Conservation (phyloP, 108 stramenopile species). For the Craspedostauros australis region DNA sequence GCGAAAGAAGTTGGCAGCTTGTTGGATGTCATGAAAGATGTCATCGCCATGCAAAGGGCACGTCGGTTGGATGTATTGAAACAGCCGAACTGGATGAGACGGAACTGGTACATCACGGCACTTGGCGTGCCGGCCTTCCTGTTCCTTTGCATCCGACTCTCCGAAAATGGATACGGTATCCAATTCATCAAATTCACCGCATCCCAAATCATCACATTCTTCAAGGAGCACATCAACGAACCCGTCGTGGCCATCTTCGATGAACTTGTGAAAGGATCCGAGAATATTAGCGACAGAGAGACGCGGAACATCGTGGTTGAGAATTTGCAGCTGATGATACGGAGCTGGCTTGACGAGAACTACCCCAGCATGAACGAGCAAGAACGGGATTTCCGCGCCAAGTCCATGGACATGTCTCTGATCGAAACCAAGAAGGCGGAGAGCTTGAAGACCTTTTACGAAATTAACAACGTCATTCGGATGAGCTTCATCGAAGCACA, state of each 20-base stretch:
- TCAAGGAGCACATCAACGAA: constrained; percentile 55
- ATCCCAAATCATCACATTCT: constrained; percentile 41
- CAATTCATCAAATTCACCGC: constrained; percentile 23
- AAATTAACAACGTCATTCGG: constrained; percentile 70
- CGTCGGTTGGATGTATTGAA: constrained; percentile 62
- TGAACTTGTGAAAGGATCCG: constrained; percentile 58
- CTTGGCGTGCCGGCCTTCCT: constrained; percentile 35
- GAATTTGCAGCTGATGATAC: constrained; percentile 78
- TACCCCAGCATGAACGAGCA: constrained; percentile 58
- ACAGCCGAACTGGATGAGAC: constrained; percentile 45
- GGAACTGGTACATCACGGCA: constrained; percentile 75
- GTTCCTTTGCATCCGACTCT: constrained; percentile 42
- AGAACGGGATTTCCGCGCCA: constrained; percentile 41
- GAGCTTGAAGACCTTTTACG: constrained; percentile 72
- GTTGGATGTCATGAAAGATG: constrained; percentile 59
- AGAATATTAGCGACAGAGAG: constrained; percentile 68
- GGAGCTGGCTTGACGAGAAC: constrained; percentile 83
- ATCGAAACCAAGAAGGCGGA: constrained; percentile 75
- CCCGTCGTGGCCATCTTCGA: constrained; percentile 58
- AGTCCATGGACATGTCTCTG: constrained; percentile 78
- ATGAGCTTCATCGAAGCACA: constrained; percentile 90
- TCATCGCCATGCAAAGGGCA: constrained; percentile 56
- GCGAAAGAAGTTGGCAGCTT: constrained; percentile 62
- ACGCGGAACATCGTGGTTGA: constrained; percentile 64
- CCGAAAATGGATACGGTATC: constrained; percentile 34